Conservation (phyloP, 495 filamentous ascomycete genomes). For the Letharia columbiana region DNA sequence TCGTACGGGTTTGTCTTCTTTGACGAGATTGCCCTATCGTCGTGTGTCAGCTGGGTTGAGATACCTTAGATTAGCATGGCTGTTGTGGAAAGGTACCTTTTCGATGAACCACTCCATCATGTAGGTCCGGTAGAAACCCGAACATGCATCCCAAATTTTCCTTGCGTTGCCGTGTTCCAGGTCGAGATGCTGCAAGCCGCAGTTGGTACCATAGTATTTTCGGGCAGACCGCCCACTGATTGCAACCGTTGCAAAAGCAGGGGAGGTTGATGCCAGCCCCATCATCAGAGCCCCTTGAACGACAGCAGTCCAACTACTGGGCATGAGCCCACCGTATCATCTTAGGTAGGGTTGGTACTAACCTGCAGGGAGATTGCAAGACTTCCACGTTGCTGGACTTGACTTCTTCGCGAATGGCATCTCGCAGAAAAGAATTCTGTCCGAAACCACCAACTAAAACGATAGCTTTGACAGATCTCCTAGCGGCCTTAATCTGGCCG, state of each 20-base stretch:
- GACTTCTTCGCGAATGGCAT: constrained; percentile 15
- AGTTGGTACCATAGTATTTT: constrained; percentile 33
- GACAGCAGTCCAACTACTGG: constrained; percentile 34
- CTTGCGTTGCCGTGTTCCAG: constrained; percentile 22
- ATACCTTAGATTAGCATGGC: background rate
- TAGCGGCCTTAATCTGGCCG: constrained; percentile 45
- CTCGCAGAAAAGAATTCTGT: constrained; percentile 51
- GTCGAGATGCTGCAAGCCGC: constrained; percentile 15
- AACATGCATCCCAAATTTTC: constrained; percentile 24
- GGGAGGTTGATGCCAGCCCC: constrained; percentile 26
- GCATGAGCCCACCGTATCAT: constrained; percentile 14
- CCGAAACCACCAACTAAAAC: constrained; percentile 62
- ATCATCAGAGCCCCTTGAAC: constrained; percentile 37
- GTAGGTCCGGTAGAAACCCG: constrained; percentile 22
- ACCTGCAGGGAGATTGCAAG: constrained; percentile 24
- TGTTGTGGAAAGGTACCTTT: constrained; percentile 21
- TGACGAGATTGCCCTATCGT: constrained; percentile 23
- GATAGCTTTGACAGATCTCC: constrained; percentile 39
- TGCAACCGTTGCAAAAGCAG: constrained; percentile 22
- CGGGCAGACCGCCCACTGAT: constrained; percentile 33
- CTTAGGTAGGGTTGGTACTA: constrained; percentile 17
- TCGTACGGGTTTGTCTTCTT: constrained; percentile 24
- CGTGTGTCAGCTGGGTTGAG: background rate
- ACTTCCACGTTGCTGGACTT: constrained; percentile 20
- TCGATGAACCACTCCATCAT: constrained; percentile 29